These are phyloP conservation scores for Beauveria asiatica DNA, from an alignment of 2,329 filamentous ascomycete species.

Conservation along the genomic window DNA sequence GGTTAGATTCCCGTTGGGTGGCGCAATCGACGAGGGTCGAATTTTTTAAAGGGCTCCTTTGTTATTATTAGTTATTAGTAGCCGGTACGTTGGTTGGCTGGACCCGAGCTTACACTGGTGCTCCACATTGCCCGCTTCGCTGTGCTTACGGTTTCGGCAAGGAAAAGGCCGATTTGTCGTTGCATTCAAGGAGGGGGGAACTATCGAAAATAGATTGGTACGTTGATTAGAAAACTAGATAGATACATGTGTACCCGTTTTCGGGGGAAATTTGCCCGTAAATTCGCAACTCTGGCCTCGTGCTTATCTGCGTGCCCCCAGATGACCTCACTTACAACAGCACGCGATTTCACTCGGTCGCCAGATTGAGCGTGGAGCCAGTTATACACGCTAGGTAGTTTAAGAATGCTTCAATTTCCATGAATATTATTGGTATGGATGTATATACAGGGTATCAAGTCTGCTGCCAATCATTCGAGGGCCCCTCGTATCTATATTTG, in stretches of 20 bases:
- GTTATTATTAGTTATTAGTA: no score
- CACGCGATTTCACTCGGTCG: no score
- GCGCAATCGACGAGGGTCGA: no score
- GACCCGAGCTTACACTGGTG: background rate
- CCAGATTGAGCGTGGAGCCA: no score
- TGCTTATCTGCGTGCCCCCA: background rate
- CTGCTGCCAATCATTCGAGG: background rate
- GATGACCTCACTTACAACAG: background rate
- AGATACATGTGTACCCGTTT: background rate
- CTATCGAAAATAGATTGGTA: background rate
- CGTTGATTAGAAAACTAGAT: background rate
- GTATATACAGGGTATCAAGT: constrained; percentile 7
- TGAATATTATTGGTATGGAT: background rate
- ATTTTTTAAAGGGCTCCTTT: background rate
- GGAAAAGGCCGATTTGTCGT: background rate
- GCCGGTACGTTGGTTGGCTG: background rate
- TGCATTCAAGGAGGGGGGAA: background rate
- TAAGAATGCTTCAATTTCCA: background rate
- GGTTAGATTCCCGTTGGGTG: no score
- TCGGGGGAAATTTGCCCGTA: background rate
- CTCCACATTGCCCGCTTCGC: constrained; percentile 2
- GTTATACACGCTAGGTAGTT: background rate
- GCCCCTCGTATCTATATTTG: no score
- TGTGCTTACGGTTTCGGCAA: constrained; percentile 8
- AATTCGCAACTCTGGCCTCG: background rate